Percentiles rank a stretch among this genome's conserved stretches.
These are phyloP conservation scores for Silene noctiflora DNA, from an alignment of 179 eudicot species.

Conservation along the genomic window DNA sequence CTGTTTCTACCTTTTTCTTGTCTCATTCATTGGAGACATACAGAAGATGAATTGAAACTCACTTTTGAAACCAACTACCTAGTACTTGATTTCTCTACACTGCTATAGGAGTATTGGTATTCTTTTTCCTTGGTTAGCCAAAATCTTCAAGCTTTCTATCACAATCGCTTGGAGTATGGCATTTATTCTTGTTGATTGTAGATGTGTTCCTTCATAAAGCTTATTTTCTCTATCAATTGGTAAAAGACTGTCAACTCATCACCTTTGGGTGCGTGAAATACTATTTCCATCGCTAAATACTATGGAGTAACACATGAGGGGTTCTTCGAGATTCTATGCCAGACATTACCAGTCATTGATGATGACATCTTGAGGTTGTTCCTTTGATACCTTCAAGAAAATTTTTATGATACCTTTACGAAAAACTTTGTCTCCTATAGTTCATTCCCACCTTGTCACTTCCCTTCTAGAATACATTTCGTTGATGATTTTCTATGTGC, in stretches of 20 bases:
- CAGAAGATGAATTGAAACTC: background rate
- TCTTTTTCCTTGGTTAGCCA: background rate
- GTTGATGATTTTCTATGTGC: background rate
- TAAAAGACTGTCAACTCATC: background rate
- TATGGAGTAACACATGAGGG: background rate
- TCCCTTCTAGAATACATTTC: background rate
- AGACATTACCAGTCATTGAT: background rate
- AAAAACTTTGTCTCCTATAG: background rate
- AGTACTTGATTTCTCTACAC: background rate
- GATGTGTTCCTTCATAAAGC: background rate
- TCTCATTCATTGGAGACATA: background rate
- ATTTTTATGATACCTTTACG: background rate
- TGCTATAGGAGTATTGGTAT: background rate
- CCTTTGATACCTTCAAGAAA: background rate
- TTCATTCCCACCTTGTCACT: background rate
- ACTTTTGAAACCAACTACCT: background rate
- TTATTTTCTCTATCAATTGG: background rate
- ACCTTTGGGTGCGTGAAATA: background rate
- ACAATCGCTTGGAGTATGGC: background rate
- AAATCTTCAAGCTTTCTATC: no score
- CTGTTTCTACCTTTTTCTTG: background rate
- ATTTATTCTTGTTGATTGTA: background rate
- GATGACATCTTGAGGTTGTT: slow-evolving; percentile 7
- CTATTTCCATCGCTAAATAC: background rate
- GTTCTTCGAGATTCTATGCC: background rate